Percentiles rank a stretch among this genome's conserved stretches.
These are phyloP conservation scores for Ophiostoma piceae DNA, from an alignment of 2,329 filamentous ascomycete species.

Conservation along the genomic window DNA sequence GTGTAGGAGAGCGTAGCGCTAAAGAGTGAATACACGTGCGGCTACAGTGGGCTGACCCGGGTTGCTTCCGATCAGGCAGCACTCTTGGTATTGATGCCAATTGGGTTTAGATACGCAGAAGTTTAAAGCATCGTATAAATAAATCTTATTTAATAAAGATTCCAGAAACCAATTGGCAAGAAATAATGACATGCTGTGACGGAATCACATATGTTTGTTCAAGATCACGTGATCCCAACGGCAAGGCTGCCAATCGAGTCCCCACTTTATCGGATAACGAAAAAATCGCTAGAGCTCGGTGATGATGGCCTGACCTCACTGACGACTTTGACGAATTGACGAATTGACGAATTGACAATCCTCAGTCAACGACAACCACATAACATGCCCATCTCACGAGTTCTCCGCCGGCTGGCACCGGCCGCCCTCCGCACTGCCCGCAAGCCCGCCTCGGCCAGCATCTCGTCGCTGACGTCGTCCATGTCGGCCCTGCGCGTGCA, in stretches of 20 bases:
- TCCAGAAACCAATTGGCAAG: background rate
- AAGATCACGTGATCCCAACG: background rate
- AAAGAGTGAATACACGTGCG: background rate
- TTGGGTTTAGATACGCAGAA: background rate
- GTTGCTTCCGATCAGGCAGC: background rate
- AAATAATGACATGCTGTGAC: background rate
- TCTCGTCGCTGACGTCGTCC: constrained; percentile 17
- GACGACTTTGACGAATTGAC: background rate
- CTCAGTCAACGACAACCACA: background rate
- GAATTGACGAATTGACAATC: background rate
- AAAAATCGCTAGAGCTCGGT: constrained; percentile 15
- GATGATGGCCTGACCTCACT: background rate
- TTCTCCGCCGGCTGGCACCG: constrained; percentile 22
- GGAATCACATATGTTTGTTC: background rate
- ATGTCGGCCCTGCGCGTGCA: constrained; percentile 22
- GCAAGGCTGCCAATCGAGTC: background rate
- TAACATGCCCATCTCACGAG: constrained; percentile 21
- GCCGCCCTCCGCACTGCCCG: constrained; percentile 7
- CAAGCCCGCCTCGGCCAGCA: background rate
- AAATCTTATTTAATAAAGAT: too few relatives aligned
- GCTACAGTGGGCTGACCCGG: background rate
- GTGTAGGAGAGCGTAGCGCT: background rate
- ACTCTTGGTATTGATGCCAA: background rate
- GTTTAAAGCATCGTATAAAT: too few relatives aligned
- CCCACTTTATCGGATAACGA: background rate